A percentile compares a stretch with the other conserved stretches of the same genome.
Evolutionary conservation across 805 yeast genomes (phyloP).

Genomic region (Lachancea fermentati): DNA sequence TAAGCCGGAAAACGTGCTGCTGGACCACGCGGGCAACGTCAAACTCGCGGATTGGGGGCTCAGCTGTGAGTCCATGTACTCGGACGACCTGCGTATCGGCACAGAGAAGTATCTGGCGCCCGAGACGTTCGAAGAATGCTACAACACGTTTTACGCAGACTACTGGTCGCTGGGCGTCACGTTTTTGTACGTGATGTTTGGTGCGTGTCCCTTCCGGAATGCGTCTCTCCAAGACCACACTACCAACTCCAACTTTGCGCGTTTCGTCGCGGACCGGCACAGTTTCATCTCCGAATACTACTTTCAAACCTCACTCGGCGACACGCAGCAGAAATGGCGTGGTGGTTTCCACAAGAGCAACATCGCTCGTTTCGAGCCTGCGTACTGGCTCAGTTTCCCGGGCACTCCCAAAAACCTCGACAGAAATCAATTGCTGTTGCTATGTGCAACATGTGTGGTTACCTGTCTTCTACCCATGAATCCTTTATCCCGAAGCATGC

Average conservation of each 20-base stretch:
- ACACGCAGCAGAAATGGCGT: background rate
- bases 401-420: background rate
- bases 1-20: conserved; percentile 65
- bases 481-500: conserved; percentile 6
- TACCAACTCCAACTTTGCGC: conserved; percentile 14
- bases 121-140: conserved; percentile 54
- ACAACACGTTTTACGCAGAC: conserved; percentile 74
- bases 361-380: conserved; percentile 2
- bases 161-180: conserved; percentile 87
- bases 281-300: conserved; percentile 23
- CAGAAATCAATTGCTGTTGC: conserved; percentile 1
- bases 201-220: conserved; percentile 70
- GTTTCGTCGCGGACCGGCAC: conserved; percentile 17
- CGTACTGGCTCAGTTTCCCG: conserved; percentile 7
- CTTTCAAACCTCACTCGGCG: conserved; percentile 9
- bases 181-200: conserved; percentile 71
- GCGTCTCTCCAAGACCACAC: conserved; percentile 67
- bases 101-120: conserved; percentile 93
- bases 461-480: conserved; percentile 1
- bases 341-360: conserved; percentile 1
- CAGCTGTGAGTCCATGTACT: conserved; percentile 38
- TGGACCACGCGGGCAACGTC: conserved; percentile 45
- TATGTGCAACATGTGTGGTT: conserved; percentile 1
- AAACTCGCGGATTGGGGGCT: conserved; percentile 76
- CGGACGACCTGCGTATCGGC: conserved; percentile 46